A percentile compares a stretch with the other conserved stretches of the same genome.
Evolutionary conservation across 352 stramenopile species (phyloP).

Genomic region (Pythium dissimile): DNA sequence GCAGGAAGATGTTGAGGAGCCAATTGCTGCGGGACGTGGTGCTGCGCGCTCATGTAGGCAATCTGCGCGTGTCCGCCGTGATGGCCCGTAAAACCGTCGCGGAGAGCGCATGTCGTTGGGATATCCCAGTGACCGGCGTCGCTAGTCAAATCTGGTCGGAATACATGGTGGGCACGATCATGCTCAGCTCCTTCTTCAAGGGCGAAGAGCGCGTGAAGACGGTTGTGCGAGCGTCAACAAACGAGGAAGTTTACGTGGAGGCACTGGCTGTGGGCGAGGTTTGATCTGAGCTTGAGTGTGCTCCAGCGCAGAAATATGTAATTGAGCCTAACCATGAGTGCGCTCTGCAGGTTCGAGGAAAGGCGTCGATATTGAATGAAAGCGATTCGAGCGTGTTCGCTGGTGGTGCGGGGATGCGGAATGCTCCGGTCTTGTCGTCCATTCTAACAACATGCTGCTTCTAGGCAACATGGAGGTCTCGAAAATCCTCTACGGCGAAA

Average conservation of each 20-base stretch:
- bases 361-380: conserved; percentile 34
- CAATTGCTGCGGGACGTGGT: conserved; percentile 56
- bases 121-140: conserved; percentile 33
- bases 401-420: conserved; percentile 10
- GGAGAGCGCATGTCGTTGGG: conserved; percentile 57
- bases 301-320: not conserved
- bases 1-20: conserved; percentile 11
- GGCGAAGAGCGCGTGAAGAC: conserved; percentile 82
- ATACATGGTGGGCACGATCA: conserved; percentile 82
- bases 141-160: conserved; percentile 74
- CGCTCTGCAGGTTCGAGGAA: conserved; percentile 44
- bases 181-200: conserved; percentile 88
- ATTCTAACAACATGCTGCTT: not conserved
- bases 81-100: conserved; percentile 54
- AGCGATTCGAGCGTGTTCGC: conserved; percentile 18
- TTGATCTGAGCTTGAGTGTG: not conserved
- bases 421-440: no score
- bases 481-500: conserved; percentile 72
- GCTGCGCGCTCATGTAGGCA: conserved; percentile 71
- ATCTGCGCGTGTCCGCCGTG: conserved; percentile 77
- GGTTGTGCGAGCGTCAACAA: conserved; percentile 56
- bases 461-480: conserved; percentile 65
- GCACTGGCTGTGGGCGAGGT: conserved; percentile 77
- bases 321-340: no score
- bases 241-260: conserved; percentile 75